These are phyloP conservation scores for Leccinum boreale DNA, from an alignment of 768 basidiomycete species.

Conservation along the genomic window DNA sequence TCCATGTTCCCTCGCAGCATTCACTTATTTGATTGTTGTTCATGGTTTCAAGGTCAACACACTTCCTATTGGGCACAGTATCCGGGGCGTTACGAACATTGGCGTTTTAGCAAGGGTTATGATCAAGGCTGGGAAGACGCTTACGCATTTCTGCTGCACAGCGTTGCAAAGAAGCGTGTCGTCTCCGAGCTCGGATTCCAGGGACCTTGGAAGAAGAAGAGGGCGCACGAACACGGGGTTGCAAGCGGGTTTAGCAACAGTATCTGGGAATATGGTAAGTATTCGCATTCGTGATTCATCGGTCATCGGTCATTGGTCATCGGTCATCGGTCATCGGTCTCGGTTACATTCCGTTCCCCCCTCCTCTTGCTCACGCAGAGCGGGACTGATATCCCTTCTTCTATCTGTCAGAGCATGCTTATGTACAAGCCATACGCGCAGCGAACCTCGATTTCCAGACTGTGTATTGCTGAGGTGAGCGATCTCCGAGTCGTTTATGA, in stretches of 20 bases:
- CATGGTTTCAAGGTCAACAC: conserved; percentile 34
- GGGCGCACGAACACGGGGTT: conserved; percentile 43
- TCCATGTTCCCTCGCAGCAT: conserved; percentile 15
- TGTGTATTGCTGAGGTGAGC: conserved; percentile 29
- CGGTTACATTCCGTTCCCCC: neutral
- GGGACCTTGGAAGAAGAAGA: conserved; percentile 52
- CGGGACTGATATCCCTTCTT: neutral
- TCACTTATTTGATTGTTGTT: neutral
- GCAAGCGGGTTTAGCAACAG: conserved; percentile 37
- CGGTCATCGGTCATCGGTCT: neutral
- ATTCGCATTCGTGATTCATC: neutral
- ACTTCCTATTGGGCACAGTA: conserved; percentile 43
- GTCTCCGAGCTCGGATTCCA: conserved; percentile 64
- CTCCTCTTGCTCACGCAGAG: neutral
- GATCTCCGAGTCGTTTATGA: neutral
- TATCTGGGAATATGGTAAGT: conserved; percentile 66
- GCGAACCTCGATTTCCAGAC: conserved; percentile 38
- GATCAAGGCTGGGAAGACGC: conserved; percentile 70
- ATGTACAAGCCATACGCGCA: conserved; percentile 50
- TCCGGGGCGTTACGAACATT: conserved; percentile 60
- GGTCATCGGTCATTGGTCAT: no score
- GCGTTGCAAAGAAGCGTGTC: conserved; percentile 14
- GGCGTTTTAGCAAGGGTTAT: conserved; percentile 66
- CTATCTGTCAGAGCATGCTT: conserved; percentile 51
- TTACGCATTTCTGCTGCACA: conserved; percentile 47